A percentile compares a stretch with the other conserved stretches of the same genome.
phyloP scores from a whole-genome alignment of 1,139 yeast genomes.

The Blastobotrys arbuscula region DNA sequence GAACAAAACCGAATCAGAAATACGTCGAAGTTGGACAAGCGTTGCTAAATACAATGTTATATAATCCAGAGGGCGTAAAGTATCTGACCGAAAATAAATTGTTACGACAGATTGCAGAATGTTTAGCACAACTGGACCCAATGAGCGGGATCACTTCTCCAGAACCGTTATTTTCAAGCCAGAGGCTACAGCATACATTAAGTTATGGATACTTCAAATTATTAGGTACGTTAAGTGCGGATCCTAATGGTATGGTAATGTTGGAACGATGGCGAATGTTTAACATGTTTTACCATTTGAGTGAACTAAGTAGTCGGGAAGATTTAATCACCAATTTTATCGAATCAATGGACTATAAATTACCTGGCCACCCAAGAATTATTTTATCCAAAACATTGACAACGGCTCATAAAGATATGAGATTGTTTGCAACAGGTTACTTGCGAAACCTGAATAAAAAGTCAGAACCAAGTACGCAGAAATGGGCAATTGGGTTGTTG shows the following conservation, averaged over 20 bases:
- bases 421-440: constrained; percentile 51
- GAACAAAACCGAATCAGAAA: constrained; percentile 46
- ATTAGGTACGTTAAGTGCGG: constrained; percentile 63
- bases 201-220: constrained; percentile 74
- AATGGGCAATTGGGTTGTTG: constrained; percentile 46
- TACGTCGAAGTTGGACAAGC: constrained; percentile 71
- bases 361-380: constrained; percentile 64
- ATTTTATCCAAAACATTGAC: constrained; percentile 61
- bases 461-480: constrained; percentile 27
- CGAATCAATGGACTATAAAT: constrained; percentile 53
- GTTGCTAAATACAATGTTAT: constrained; percentile 59
- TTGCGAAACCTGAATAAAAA: constrained; percentile 41
- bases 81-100: constrained; percentile 70
- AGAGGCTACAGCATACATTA: constrained; percentile 56
- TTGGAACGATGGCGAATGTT: constrained; percentile 80
- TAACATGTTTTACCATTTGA: constrained; percentile 69
- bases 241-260: constrained; percentile 57
- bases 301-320: constrained; percentile 51
- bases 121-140: constrained; percentile 81
- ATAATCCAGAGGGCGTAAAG: constrained; percentile 58
- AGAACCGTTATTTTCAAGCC: constrained; percentile 66
- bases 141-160: constrained; percentile 65
- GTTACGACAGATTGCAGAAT: constrained; percentile 79
- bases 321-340: constrained; percentile 55
- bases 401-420: constrained; percentile 48